phyloP scores from a whole-genome alignment of 768 basidiomycete genomes.

The Leccinellum rugosiceps region DNA sequence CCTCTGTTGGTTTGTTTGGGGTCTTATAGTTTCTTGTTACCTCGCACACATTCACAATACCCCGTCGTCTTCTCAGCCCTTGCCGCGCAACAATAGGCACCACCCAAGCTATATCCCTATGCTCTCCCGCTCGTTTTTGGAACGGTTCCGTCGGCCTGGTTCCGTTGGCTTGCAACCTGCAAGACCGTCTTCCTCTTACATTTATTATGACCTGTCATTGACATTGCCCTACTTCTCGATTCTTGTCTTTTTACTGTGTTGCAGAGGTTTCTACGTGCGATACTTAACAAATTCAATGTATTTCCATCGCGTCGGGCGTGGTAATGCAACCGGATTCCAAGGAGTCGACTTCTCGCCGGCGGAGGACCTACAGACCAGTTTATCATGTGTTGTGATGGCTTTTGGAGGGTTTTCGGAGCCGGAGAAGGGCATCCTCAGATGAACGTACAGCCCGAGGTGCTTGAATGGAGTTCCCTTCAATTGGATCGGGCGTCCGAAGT shows the following conservation, averaged over 20 bases:
- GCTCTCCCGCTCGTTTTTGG: slow-evolving; percentile 25
- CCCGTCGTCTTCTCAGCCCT: slow-evolving; percentile 11
- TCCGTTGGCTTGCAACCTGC: slow-evolving; percentile 10
- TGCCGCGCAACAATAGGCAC: slow-evolving; percentile 20
- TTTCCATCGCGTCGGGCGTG: slow-evolving; percentile 12
- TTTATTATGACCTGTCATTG: slow-evolving; percentile 25
- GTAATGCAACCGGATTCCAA: slow-evolving; percentile 2
- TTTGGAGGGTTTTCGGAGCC: no score
- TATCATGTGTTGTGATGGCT: background rate
- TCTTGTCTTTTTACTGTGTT: slow-evolving; percentile 13
- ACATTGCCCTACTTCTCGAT: slow-evolving; percentile 8
- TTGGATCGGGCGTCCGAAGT: background rate
- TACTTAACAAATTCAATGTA: slow-evolving; percentile 15
- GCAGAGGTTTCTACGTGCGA: slow-evolving; percentile 8
- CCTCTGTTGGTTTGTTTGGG: slow-evolving; percentile 13
- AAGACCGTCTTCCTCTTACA: slow-evolving; percentile 8
- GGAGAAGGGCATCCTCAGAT: background rate
- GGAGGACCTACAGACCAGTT: background rate
- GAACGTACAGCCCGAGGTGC: background rate
- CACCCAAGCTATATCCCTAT: slow-evolving; percentile 23
- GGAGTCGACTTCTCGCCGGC: background rate
- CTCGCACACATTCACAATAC: slow-evolving; percentile 22
- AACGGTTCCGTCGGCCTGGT: slow-evolving; percentile 10
- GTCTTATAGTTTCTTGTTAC: slow-evolving; percentile 20
- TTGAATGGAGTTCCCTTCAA: background rate